Base-by-base conservation (phyloP, 768 basidiomycete species). In the Hypholoma fasciculare region DNA sequence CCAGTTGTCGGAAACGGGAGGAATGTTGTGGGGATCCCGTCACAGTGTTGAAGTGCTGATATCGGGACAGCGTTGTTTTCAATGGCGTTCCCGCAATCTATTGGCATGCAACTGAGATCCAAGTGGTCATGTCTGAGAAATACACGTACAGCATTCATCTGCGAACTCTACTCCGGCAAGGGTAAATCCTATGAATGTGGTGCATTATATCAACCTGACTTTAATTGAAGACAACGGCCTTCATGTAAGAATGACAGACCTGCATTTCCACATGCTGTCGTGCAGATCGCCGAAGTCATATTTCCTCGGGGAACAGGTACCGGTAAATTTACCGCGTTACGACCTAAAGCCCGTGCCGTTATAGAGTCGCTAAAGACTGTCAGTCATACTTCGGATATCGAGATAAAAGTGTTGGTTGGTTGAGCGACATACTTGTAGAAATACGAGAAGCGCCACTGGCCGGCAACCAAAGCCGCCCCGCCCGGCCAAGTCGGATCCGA, bases 121-220 rank as follows among this genome's bases (percentile, higher is more conserved):
- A 19, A 51, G 49, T 51, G 37, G 13, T 4, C 0, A 37, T 51
- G 7, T 8, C 19, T 38, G 1, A 34, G 14, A 16, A 50, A 9
- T 17, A 42, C 36, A 50, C 49, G 49, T n/a, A 51, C 49, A 51
- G 49, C 36, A 51, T n/a, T 51, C 34, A 12, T 51, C 49, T 9
- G 49, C 49, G 36, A 37, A 51, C 49, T 51, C 49, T 2, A 51
- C 36, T 11, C 49, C 49, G 9, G 36, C 49, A 6, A 51, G 11
- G 17, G 37, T 19, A 30, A 19, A 51, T 16, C 49, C 49, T 51
- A 11, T 38, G 16, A 7, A 4, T 5, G 26, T 4, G 19, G n/a
- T n/a, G n/a, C n/a, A n/a, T n/a, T 8, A 12, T 12, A 50, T 9
- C 30, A 27, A n/a, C 7, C 30, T 7, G 30, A 34, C 1, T 34